Evolutionary conservation across 2,329 filamentous ascomycete genomes (phyloP), one percentile per base, ranked within the genome.

Genomic region (Microsporum audouinii): DNA sequence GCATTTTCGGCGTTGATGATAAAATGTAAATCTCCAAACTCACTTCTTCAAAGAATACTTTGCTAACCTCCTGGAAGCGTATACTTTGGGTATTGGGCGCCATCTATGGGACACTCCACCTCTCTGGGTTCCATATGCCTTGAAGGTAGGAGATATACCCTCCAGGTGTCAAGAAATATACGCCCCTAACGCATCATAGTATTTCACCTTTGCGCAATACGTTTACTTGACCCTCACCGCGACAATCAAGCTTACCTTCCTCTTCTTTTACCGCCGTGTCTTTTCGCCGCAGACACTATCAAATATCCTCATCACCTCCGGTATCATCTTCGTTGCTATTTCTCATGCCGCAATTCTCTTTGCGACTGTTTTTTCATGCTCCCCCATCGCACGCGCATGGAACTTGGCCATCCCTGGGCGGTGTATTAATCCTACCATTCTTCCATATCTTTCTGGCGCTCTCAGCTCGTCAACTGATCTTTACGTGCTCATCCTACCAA

Each of bases 271-370:
- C 33, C 39, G 39, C 5, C 56, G 56, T 33, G 39, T 58, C 8
- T 58, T 58, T 23, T 58, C 56, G n/a, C 39, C 56, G 5, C 56
- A 58, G 34, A 58, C 36, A n/a, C 6, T 45, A 23, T 58, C 56
- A 43, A 58, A 45, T 6, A 17, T 41, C 2, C 17, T 58, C 33
- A 60, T 60, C 23, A 51, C 14, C 36, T 53, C n/a, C 17, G 58
- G 45, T 31, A 60, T 60, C n/a, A 55, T 55, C 1, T 45, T 70
- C n/a, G 63, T 70, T 4, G 49, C 59, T 17, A 63, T 63, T 8
- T 66, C 67, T 58, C 66, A 61, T 38, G 29, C 68, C 39, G 64
- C 66, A 2, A 64, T 69, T 27, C 59, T 61, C 5, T 60, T 69
- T 4, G 66, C 63, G 1, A 51, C 65, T 10, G 59, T 66, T 17